Percentiles rank a stretch among this genome's conserved stretches.
These are phyloP conservation scores for Starmerella khaoyaiensis DNA, from an alignment of 805 yeast species.

Conservation along the genomic window DNA sequence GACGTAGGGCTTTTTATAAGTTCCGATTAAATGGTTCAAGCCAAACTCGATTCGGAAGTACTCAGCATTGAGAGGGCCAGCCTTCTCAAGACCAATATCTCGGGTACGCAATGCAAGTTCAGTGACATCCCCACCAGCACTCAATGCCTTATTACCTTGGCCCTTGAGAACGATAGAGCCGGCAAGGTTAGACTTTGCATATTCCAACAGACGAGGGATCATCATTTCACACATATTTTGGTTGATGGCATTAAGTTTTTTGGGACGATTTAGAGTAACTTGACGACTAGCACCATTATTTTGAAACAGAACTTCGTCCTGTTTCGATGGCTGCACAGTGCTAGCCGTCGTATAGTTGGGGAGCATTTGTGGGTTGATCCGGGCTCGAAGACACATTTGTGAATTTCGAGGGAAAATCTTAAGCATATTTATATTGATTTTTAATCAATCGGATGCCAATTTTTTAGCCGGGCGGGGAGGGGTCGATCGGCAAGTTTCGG, in stretches of 20 bases:
- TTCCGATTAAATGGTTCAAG: slow-evolving; percentile 62
- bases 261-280: slow-evolving; percentile 63
- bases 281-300: slow-evolving; percentile 55
- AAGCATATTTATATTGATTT: too few species aligned
- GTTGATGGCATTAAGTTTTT: slow-evolving; percentile 74
- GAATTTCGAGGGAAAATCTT: slow-evolving; percentile 4
- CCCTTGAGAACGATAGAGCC: slow-evolving; percentile 59
- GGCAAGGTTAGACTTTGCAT: slow-evolving; percentile 52
- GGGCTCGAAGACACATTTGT: slow-evolving; percentile 28
- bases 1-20: slow-evolving; percentile 80
- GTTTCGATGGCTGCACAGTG: slow-evolving; percentile 4
- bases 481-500: too few species aligned
- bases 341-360: slow-evolving; percentile 15
- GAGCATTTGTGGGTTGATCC: slow-evolving; percentile 21
- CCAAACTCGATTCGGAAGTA: slow-evolving; percentile 74
- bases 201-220: slow-evolving; percentile 62
- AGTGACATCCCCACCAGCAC: slow-evolving; percentile 96
- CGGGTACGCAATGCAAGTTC: slow-evolving; percentile 41
- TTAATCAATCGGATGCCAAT: too few species aligned
- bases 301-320: slow-evolving; percentile 49
- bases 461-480: too few species aligned
- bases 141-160: slow-evolving; percentile 50
- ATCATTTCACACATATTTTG: slow-evolving; percentile 61
- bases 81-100: slow-evolving; percentile 31
- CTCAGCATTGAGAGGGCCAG: slow-evolving; percentile 40